These are phyloP conservation scores for Zygotorulaspora mrakii DNA, from an alignment of 1,139 yeast species.

Conservation along the genomic window DNA sequence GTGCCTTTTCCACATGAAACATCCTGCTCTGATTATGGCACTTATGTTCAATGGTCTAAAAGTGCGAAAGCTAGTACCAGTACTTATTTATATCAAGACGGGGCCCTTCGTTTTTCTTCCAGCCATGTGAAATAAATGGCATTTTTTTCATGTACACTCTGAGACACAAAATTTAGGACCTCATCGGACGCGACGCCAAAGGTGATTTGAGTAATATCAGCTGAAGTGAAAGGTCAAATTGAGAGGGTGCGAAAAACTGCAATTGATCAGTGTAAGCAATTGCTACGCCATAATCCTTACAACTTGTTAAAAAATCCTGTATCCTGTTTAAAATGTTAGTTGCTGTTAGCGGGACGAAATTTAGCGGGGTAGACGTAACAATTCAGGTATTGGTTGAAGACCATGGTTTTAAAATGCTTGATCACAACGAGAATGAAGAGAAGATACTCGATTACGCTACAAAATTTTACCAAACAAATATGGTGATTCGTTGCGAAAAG, in stretches of 20 bases:
- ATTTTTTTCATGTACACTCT: slow-evolving; percentile 1
- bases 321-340: slow-evolving; percentile 27
- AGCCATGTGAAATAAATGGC: slow-evolving; percentile 1
- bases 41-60: too few species aligned
- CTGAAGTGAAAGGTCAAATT: background rate
- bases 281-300: too few species aligned
- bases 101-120: slow-evolving; percentile 1
- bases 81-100: too few species aligned
- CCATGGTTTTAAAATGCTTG: slow-evolving; percentile 28
- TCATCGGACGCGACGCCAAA: slow-evolving; percentile 6
- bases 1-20: slow-evolving; percentile 22
- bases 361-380: slow-evolving; percentile 26
- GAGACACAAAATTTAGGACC: slow-evolving; percentile 3
- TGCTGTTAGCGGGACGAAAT: slow-evolving; percentile 31
- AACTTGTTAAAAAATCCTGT: background rate
- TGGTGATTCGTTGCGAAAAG: slow-evolving; percentile 52
- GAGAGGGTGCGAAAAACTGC: too few species aligned
- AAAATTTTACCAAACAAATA: slow-evolving; percentile 59
- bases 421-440: slow-evolving; percentile 39
- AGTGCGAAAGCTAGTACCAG: too few species aligned
- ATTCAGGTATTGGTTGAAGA: slow-evolving; percentile 19
- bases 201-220: background rate
- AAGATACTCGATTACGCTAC: slow-evolving; percentile 64
- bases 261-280: too few species aligned
- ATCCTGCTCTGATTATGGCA: slow-evolving; percentile 5